These are phyloP conservation scores for Baorangia bicolor DNA, from an alignment of 768 basidiomycete genomes.

Conservation along the genomic window DNA sequence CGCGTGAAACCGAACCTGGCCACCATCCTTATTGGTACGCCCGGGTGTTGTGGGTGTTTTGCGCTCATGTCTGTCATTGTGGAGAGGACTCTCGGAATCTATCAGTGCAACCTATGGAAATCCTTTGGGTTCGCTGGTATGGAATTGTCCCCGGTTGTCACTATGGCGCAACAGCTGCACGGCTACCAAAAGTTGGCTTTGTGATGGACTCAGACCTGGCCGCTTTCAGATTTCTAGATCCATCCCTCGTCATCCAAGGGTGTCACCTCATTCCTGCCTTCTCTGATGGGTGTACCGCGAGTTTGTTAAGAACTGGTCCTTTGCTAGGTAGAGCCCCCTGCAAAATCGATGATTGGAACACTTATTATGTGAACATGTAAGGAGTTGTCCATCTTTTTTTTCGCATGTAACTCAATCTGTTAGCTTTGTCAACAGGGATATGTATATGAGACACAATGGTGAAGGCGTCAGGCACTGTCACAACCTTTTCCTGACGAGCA, in stretches of 20 bases:
- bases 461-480: constrained; percentile 30
- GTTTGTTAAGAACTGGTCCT: not conserved
- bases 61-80: constrained; percentile 23
- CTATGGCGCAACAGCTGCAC: constrained; percentile 4
- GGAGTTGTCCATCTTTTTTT: not conserved
- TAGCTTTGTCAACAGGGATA: constrained; percentile 23
- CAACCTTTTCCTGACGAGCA: not conserved
- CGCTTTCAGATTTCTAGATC: constrained; percentile 40
- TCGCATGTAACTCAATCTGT: not conserved
- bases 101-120: constrained; percentile 17
- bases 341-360: constrained; percentile 16
- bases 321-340: not conserved
- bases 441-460: constrained; percentile 29
- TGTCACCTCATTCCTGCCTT: constrained; percentile 39
- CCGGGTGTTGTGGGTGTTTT: constrained; percentile 29
- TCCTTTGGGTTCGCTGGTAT: constrained; percentile 39
- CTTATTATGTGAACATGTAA: constrained; percentile 31
- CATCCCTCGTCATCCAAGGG: constrained; percentile 27
- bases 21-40: constrained; percentile 36
- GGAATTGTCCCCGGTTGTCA: constrained; percentile 7
- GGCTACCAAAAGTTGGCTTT: constrained; percentile 25
- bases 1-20: not conserved
- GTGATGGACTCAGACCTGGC: constrained; percentile 11
- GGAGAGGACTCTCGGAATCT: not conserved
- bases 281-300: constrained; percentile 9